Evolutionary conservation across 257 asterid species (phyloP), one percentile per base, ranked within the genome.

Genomic region (Cynanchum wilfordii): DNA sequence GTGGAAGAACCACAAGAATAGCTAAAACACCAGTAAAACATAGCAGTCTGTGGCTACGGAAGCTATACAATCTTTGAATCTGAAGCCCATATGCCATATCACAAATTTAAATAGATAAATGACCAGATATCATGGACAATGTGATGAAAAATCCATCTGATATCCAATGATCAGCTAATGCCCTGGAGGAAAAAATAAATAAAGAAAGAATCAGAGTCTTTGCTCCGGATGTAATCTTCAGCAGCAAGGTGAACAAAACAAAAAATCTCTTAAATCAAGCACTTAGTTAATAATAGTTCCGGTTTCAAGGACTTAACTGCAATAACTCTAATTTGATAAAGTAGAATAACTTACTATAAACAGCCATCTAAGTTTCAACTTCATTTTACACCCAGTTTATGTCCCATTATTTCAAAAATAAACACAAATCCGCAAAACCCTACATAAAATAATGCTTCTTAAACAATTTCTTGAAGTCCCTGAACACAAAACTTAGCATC

Each of bases 11-110:
- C 45, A 75, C 72, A 73, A 77, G 65, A 50, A 69, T 71, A 79
- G 82, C 16, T 10, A 79, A 67, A 75, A 70, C 68, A 47, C 79
- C 85, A 73, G 74, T 68, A 62, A 76, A 13, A 13, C 47, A 76
- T 22, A 82, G 66, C 54, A 83, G 59, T 56, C 78, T 72, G 68
- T 52, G 19, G 38, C 71, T 73, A 1, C 16, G 75, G 25, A 77
- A 66, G 55, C 44, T 73, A 68, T 62, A 66, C 57, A 78, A 51
- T 79, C 73, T 83, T 65, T 69, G 76, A 70, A 76, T 63, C 58
- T 60, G 74, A 73, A 70, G 52, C 70, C 80, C 73, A 70, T 50
- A 75, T 66, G 78, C 85, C 88, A 83, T 82, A 25, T 52, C 75
- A 71, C 59, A 69, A 30, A 52, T 19, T 19, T 29, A 67, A n/a